Evolutionary conservation across 805 yeast species (phyloP), one percentile per base, ranked within the genome.

Genomic region (Kuraishia molischiana): DNA sequence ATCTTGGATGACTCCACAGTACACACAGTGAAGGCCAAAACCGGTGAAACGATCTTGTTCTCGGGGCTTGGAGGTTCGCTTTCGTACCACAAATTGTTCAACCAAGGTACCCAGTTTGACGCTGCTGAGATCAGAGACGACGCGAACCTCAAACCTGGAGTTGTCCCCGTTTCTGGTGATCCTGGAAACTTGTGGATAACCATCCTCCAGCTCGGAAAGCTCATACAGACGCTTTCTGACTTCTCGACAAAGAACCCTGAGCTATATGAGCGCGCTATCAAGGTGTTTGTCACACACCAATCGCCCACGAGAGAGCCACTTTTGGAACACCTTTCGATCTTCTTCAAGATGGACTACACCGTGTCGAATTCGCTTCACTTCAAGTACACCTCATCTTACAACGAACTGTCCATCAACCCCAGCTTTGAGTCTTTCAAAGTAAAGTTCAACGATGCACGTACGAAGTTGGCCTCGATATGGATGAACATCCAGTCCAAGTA

Each of bases 111-210:
- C 4, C 66, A 68, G 11, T 48, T 50, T 41, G 64, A 47, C 37
- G 62, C 43, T 42, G 40, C 40, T 13, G 55, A 51, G 14, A 52
- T 54, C 19, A 45, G 49, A 6, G 19, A 15, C 4, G 32, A 35
- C 17, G 28, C 18, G 10, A 19, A 3, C 4, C 8, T 26, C 13
- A 15, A 10, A 10, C 20, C 21, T 13, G 32, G 26, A 9, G 38
- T 40, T 32, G 54, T 74, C 18, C 80, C 83, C 1, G 76, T 80
- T 4, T 66, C 74, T 31, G 74, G 76, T 2, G 74, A 69, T 42
- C 71, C 74, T 1, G 89, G 90, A 2, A 79, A 79, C 44, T 65
- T 80, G 32, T 83, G 94, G 94, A 67, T 79, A 29, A 78, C 85
- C 6, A 56, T 80, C 42, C 55, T 80, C 37, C 92, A 83, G 52